Percentiles rank a stretch among this genome's conserved stretches.
Evolutionary conservation across 2,329 filamentous ascomycete species (phyloP).

Genomic region (Niveomyces coronatus): DNA sequence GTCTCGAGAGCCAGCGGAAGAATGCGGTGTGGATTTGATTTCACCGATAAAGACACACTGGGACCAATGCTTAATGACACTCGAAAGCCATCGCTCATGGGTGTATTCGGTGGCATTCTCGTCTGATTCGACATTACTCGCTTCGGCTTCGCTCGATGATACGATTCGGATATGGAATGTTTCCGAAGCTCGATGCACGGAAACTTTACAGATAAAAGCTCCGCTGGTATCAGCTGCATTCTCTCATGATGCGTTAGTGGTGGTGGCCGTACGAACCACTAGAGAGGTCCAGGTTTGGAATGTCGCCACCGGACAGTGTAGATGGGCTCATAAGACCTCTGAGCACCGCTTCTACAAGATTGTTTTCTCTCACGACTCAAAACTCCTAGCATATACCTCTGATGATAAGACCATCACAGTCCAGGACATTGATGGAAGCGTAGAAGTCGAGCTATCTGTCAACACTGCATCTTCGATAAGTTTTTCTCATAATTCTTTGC

Average conservation of each 20-base stretch:
- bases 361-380: not conserved
- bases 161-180: not conserved
- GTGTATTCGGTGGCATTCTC: not conserved
- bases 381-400: not conserved
- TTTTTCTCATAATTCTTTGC: slow-evolving; percentile 7
- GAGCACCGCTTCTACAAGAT: not conserved
- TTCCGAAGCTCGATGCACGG: not conserved
- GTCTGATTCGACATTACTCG: not conserved
- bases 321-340: slow-evolving; percentile 12
- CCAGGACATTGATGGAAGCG: not conserved
- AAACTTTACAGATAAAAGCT: not conserved
- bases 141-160: not conserved
- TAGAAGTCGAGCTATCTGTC: not conserved
- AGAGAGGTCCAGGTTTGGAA: slow-evolving; percentile 11
- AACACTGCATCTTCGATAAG: slow-evolving; percentile 9
- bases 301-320: slow-evolving; percentile 3
- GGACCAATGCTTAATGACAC: not conserved
- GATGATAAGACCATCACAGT: not conserved
- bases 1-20: slow-evolving; percentile 13
- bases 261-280: slow-evolving; percentile 3
- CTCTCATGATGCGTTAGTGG: not conserved
- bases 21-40: slow-evolving; percentile 7
- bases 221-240: not conserved
- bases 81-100: not conserved
- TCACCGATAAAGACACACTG: not conserved